Conservation (phyloP, 441 rosid genomes). For the Corymbia citriodora region DNA sequence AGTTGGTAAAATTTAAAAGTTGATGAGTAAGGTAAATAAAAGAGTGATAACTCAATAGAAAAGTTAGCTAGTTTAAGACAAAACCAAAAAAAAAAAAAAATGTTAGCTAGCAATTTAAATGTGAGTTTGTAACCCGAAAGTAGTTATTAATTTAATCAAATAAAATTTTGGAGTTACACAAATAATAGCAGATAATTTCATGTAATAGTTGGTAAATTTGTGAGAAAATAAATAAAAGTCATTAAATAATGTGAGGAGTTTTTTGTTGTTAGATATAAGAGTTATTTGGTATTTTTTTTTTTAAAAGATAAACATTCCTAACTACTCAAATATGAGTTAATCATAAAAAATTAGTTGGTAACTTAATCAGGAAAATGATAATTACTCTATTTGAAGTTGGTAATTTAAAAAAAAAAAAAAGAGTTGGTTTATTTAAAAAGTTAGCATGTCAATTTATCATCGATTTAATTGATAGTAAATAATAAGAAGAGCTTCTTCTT, state of each 20-base stretch:
- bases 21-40: background rate
- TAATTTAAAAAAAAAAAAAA: background rate
- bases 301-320: too few species aligned
- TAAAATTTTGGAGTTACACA: background rate
- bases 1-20: background rate
- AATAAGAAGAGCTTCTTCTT: too few species aligned
- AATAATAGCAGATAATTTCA: background rate
- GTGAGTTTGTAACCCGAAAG: background rate
- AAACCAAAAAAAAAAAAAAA: too few species aligned
- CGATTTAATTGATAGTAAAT: too few species aligned
- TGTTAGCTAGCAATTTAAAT: too few species aligned
- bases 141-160: too few species aligned
- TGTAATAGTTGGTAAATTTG: background rate
- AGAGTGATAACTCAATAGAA: background rate
- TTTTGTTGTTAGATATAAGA: background rate
- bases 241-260: background rate
- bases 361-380: too few species aligned
- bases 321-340: background rate
- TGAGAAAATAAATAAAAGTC: background rate
- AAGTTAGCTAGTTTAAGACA: background rate
- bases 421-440: background rate
- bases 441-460: background rate
- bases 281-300: background rate
- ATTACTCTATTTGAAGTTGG: background rate
- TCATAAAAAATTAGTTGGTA: background rate